Evolutionary conservation across 163 green algal species (phyloP), one percentile per base, ranked within the genome.

Genomic region (Prototheca cutis): DNA sequence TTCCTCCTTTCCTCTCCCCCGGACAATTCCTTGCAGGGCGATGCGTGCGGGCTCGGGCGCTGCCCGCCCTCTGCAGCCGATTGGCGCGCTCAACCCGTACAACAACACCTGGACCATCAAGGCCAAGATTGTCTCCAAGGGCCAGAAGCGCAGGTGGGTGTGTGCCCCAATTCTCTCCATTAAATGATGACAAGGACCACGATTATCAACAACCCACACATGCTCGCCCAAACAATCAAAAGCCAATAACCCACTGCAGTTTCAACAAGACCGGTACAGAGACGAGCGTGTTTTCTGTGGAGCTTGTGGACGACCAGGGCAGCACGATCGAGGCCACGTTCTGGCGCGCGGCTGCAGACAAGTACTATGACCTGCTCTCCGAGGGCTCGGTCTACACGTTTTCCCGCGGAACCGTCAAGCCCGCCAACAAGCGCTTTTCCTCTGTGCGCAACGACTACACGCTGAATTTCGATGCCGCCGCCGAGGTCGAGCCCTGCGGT

Each of bases 381-480:
- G 80, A 90, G 61, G 80, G 77, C 47, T 82, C 82, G 66, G 80
- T 87, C 23, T 96, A 94, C 76, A 81, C 84, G 24, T 79, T 96
- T 57, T 70, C 67, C 24, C 72, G 58, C 28, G 91, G 90, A 66
- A 80, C 67, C 23, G 69, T 90, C 18, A 84, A 83, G 63, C 74
- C 76, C 7, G 84, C 86, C 23, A 89, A 96, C 77, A 90, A 87
- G 75, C 69, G 77, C n/a, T 96, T 85, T 76, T 61, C 62, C 42
- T 71, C 51, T 15, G 73, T 88, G 23, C 76, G 81, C 30, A 92
- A 94, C 61, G 79, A 95, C 72, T 96, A 96, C 65, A 68, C 85
- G 55, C 83, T 96, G 49, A 53, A 83, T 63, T 81, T 76, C 52
- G 63, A 64, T 42, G 36, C 31, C 29, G 47, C 40, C 2, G 47